Evolutionary conservation across 176 grass and related monocot species (phyloP).

Genomic region (Oryza officinalis): DNA sequence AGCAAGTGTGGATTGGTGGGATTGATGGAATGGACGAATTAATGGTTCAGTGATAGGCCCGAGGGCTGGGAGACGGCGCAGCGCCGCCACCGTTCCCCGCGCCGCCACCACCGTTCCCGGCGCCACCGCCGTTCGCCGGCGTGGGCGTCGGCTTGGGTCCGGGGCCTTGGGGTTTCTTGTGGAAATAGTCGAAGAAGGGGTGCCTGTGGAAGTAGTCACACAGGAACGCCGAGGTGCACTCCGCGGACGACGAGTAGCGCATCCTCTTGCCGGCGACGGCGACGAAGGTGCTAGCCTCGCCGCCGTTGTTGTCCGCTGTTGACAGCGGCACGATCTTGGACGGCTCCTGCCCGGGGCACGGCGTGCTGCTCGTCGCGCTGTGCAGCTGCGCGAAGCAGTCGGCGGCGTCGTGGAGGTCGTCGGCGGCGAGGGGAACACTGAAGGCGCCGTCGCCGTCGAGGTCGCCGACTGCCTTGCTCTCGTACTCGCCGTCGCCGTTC

Average conservation of each 20-base stretch:
- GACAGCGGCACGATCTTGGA: constrained; percentile 8
- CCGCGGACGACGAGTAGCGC: constrained; percentile 1
- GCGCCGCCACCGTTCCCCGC: neutral
- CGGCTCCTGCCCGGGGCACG: constrained; percentile 32
- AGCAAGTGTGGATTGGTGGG: no score
- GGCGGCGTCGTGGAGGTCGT: constrained; percentile 4
- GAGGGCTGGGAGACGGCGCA: neutral
- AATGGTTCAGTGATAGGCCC: neutral
- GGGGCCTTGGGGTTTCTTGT: no score
- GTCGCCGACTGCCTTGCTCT: constrained; percentile 15
- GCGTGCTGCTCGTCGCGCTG: neutral
- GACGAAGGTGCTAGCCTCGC: constrained; percentile 7
- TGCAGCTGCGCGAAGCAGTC: constrained; percentile 15
- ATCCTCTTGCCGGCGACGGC: constrained; percentile 19
- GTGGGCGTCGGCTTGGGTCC: no score
- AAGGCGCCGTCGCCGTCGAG: neutral
- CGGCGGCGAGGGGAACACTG: neutral
- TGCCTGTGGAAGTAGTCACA: constrained; percentile 21
- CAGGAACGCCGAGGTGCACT: neutral
- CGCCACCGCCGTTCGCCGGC: neutral
- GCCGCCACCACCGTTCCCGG: neutral
- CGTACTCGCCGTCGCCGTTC: constrained; percentile 33
- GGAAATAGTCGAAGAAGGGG: neutral
- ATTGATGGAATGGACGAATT: neutral
- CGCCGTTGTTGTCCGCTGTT: no score